A percentile compares a stretch with the other conserved stretches of the same genome.
phyloP scores from a whole-genome alignment of 2,329 filamentous ascomycete genomes.

The Pseudogymnoascus sp. region DNA sequence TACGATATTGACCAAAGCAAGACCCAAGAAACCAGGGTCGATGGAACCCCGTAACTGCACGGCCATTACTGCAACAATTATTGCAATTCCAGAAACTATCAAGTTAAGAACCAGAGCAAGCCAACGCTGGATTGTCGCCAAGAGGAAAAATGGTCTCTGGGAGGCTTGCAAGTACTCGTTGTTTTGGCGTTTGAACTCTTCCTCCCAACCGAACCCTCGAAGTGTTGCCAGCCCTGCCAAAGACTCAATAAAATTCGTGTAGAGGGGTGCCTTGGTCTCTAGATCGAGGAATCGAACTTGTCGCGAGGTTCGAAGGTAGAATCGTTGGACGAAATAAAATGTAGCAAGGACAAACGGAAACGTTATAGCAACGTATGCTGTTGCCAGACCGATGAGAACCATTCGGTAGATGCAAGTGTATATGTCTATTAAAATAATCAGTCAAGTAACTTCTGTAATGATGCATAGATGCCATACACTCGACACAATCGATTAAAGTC shows the following conservation, averaged over 20 bases:
- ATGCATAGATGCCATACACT: not conserved
- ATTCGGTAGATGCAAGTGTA: slow-evolving; percentile 19
- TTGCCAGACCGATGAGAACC: slow-evolving; percentile 34
- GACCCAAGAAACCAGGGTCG: slow-evolving; percentile 11
- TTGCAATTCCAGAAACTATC: slow-evolving; percentile 32
- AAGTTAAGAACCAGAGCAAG: slow-evolving; percentile 37
- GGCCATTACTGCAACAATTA: slow-evolving; percentile 26
- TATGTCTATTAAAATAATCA: not conserved
- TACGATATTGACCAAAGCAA: slow-evolving; percentile 42
- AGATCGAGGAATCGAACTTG: slow-evolving; percentile 44
- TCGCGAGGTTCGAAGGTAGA: slow-evolving; percentile 42
- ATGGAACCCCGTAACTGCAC: slow-evolving; percentile 14
- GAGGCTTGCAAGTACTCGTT: slow-evolving; percentile 31
- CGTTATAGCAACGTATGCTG: slow-evolving; percentile 15
- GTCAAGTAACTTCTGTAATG: not conserved
- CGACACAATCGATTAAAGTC: slow-evolving; percentile 13
- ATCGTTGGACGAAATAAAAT: slow-evolving; percentile 30
- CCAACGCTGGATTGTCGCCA: slow-evolving; percentile 40
- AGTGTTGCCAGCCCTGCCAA: slow-evolving; percentile 39
- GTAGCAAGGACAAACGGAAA: slow-evolving; percentile 21
- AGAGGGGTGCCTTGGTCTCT: slow-evolving; percentile 38
- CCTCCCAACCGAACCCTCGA: slow-evolving; percentile 39
- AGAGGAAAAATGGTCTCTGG: slow-evolving; percentile 39
- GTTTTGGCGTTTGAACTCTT: slow-evolving; percentile 13
- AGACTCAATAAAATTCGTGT: slow-evolving; percentile 41